phyloP scores from a whole-genome alignment of 805 yeast species.

The Starmerella stellata region DNA sequence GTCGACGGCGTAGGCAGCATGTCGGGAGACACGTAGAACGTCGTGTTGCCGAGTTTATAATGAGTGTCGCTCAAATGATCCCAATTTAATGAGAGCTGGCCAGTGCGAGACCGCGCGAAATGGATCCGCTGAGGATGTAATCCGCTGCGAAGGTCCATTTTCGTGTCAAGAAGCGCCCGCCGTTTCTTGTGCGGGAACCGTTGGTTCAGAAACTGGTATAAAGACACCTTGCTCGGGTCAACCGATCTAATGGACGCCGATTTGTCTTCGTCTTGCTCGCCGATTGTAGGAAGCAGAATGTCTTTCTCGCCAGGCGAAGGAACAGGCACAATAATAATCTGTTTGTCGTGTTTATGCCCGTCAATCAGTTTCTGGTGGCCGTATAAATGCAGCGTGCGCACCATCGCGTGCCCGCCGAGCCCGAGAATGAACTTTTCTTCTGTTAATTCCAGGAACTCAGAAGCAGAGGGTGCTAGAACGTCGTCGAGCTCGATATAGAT shows the following conservation, averaged over 20 bases:
- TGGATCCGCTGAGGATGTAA: slow-evolving; percentile 47
- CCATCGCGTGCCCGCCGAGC: slow-evolving; percentile 41
- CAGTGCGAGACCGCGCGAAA: slow-evolving; percentile 24
- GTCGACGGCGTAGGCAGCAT: slow-evolving; percentile 46
- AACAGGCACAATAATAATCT: slow-evolving; percentile 43
- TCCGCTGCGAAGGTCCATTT: slow-evolving; percentile 32
- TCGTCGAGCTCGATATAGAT: slow-evolving; percentile 16
- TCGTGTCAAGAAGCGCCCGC: slow-evolving; percentile 21
- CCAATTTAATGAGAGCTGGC: slow-evolving; percentile 34
- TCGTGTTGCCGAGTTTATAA: slow-evolving; percentile 39
- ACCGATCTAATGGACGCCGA: not conserved
- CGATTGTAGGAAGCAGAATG: not conserved
- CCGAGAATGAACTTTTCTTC: slow-evolving; percentile 44
- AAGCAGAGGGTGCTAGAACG: slow-evolving; percentile 9
- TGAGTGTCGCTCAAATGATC: slow-evolving; percentile 29
- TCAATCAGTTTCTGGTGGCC: slow-evolving; percentile 39
- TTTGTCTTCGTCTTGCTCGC: not conserved
- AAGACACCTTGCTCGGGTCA: slow-evolving; percentile 19
- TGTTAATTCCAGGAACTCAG: slow-evolving; percentile 26
- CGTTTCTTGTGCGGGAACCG: slow-evolving; percentile 17
- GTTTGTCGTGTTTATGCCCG: slow-evolving; percentile 28
- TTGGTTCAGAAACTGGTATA: slow-evolving; percentile 49
- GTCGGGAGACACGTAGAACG: slow-evolving; percentile 47
- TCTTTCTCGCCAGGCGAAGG: too few species aligned
- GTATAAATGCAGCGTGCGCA: slow-evolving; percentile 50